A percentile compares a stretch with the other conserved stretches of the same genome.
Conservation (phyloP, 208 protist species). For the Leishmania martiniquensis region DNA sequence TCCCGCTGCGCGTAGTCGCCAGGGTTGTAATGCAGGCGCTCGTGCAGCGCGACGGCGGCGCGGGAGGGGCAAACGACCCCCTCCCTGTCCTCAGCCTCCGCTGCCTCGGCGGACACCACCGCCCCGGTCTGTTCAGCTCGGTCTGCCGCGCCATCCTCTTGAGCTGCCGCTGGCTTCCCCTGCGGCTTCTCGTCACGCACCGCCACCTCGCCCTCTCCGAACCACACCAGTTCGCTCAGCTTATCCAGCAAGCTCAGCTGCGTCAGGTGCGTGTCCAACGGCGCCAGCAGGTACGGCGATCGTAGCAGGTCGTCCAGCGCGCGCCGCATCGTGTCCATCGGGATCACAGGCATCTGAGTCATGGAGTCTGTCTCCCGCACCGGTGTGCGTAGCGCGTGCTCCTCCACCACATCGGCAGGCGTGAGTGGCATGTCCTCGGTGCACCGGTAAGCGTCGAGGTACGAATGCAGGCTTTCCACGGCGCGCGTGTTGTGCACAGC, state of each 20-base stretch:
- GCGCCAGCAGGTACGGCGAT: slow-evolving; percentile 58
- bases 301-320: slow-evolving; percentile 68
- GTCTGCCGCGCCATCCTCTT: neutral
- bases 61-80: slow-evolving; percentile 47
- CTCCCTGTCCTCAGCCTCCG: neutral
- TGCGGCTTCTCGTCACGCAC: neutral
- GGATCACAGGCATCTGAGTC: slow-evolving; percentile 39
- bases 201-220: slow-evolving; percentile 20
- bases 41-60: slow-evolving; percentile 72
- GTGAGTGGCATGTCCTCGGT: slow-evolving; percentile 60
- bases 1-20: slow-evolving; percentile 66
- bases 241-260: slow-evolving; percentile 51
- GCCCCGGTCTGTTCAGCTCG: neutral
- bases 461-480: slow-evolving; percentile 45
- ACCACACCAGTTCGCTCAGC: slow-evolving; percentile 23
- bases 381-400: slow-evolving; percentile 41
- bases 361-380: slow-evolving; percentile 36
- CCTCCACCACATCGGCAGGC: slow-evolving; percentile 37
- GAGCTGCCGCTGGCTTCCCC: neutral
- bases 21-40: slow-evolving; percentile 71
- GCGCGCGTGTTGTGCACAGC: slow-evolving; percentile 37
- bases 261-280: slow-evolving; percentile 55
- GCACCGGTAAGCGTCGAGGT: slow-evolving; percentile 58
- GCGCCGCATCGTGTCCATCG: slow-evolving; percentile 55
- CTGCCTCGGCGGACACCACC: neutral